Base-by-base conservation (phyloP, 495 filamentous ascomycete genomes). In the Xylaria castorea region DNA sequence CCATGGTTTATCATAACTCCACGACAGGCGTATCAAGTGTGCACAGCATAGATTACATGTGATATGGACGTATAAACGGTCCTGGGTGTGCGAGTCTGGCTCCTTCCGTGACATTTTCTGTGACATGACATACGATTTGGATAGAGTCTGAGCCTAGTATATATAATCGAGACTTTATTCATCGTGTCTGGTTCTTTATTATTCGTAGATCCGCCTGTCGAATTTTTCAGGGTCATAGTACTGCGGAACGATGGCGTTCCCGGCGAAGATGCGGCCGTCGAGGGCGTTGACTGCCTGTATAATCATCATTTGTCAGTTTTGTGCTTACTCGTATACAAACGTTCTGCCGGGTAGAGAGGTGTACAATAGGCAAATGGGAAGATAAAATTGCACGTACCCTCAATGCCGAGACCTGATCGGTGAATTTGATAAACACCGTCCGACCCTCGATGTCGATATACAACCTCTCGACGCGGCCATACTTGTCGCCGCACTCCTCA, bases 361-460 rank as follows among this genome's bases (percentile, higher is more conserved):
- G 0, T 25, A 67, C 16, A 67, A 34, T 57, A 60, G 18, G 27
- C 0, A 66, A 34, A 51, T 48, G 18, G 36, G 20, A 36, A 55
- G n/a, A n/a, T n/a, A 20, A 2, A 8, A 67, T 65, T 22, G 36
- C 11, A 58, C 70, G 81, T 84, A 95, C 93, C 83, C 93, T 87
- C 70, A 97, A 77, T 53, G 94, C 96, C 53, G 91, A 93, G 62
- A 97, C 80, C 75, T 88, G 87, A 72, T 90, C 91, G 0, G 91
- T 93, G 77, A 98, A 99, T 81, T 95, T 92, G 75, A 99, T 92
- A 82, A 96, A 99, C 20, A 98, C 95, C 25, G 86, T 82, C 16
- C 83, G 80, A 3, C 81, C 85, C 18, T 81, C 82, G 42, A 82
- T 80, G 73, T 93, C 85, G 50, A 98, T 91, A 75, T 89, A 91